Base-by-base conservation (phyloP, 441 rosid species). In the Pelargonium myrrhifolium region DNA sequence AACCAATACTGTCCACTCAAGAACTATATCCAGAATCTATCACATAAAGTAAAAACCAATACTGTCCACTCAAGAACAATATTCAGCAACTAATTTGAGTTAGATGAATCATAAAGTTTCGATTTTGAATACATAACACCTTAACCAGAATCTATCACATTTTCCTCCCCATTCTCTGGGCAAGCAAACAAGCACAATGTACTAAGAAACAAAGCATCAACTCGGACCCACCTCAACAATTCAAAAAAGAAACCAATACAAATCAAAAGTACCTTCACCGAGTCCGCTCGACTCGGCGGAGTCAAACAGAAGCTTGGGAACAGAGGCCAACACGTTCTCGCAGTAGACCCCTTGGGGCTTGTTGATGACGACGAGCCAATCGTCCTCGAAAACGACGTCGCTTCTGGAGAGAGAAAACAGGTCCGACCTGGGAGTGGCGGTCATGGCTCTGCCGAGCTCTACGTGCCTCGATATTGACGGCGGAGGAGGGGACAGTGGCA, bases 301-400 rank as follows among this genome's bases (percentile, higher is more conserved):
- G 73, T 71, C 66, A 70, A 72, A 74, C 5, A 81, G 72, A 67
- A 89, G 15, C 69, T 39, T 55, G 64, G 89, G 87, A 62, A 76
- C 83, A 21, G 91, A 82, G 43, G 80, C 85, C 65, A 93, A 77
- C 67, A 89, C 74, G 71, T 78, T 55, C 76, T 93, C 99, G 67
- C 97, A 93, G 79, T 93, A 89, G 66, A 91, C 65, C 4, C 98
- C 96, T 65, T 70, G 78, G 18, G 97, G 97, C 74, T 93, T 87
- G 64, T 90, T 83, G 4, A 89, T 88, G 17, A 84, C 95, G 73
- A 93, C 58, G 39, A 93, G 80, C 87, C 88, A 87, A 65, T 90
- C 86, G 73, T 90, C 97, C 82, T 93, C 95, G 77, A 79, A 89
- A 31, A 90, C 63, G 6, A 90, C 59, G 76, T 80, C 71, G 53